Base-by-base conservation (phyloP, 2,329 filamentous ascomycete species). In the Mollisia scopiformis region DNA sequence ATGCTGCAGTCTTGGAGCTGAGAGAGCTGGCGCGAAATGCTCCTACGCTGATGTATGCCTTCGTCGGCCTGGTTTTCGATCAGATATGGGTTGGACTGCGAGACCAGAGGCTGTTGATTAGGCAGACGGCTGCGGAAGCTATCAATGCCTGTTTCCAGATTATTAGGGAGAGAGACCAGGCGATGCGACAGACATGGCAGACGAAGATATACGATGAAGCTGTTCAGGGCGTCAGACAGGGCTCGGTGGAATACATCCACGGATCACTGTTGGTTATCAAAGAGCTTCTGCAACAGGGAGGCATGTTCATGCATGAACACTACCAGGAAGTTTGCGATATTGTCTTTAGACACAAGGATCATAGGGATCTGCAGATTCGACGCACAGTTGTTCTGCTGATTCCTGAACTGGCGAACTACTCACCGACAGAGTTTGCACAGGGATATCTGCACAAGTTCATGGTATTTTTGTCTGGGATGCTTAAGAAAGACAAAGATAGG, bases 291-390 rank as follows among this genome's bases (percentile, higher is more conserved):
- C 87, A 95, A 65, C 94, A 97, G 74, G 95, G 95, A 56, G 93
- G 93, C 69, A 99, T 99, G 94, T 99, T 96, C 76, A 98, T 99
- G 95, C 93, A 97, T 71, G 91, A 93, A 39, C 88, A 93, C 73
- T 99, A 98, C 75, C 87, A 89, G 61, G 92, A 96, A 69, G 89
- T 92, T 11, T 98, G 94, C 74, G 95, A 99, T 64, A 93, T 95
- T 65, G 91, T 97, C 35, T 88, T 94, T 66, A 90, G 91, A 63
- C 91, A 96, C 75, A 96, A 96, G 75, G 95, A 99, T 69, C 92
- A 98, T 69, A 87, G 92, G 57, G 96, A 99, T 69, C 80, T 87
- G 3, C 90, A 93, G 35, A 95, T 98, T 68, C 86, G 94, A 57
- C 90, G 91, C 70, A 96, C 96, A 6, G 90, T 98, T 31, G 92